These are phyloP conservation scores for Ganoderma meredithae DNA, from an alignment of 1,284 basidiomycete species.

Conservation along the genomic window DNA sequence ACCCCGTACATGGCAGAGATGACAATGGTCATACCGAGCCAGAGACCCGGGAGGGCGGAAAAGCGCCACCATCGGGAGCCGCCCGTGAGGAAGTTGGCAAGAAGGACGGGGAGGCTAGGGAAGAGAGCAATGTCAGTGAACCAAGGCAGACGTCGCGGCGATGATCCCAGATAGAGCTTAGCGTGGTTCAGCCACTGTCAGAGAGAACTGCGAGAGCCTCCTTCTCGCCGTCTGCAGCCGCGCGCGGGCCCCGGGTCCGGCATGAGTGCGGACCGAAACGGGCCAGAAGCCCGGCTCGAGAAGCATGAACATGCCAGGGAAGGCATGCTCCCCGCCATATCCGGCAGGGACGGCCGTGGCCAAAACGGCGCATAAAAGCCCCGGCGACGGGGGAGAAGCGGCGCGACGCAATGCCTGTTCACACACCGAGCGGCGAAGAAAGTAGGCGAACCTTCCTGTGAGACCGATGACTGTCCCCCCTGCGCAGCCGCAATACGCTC, in stretches of 20 bases:
- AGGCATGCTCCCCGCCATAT: conserved; percentile 21
- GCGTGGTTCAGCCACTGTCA: conserved; percentile 3
- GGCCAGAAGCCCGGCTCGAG: conserved; percentile 24
- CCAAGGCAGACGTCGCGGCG: background rate
- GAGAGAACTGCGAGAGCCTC: background rate
- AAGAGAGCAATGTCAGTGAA: conserved; percentile 43
- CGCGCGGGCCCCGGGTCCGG: conserved; percentile 11
- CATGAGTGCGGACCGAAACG: conserved; percentile 8
- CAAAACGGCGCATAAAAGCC: conserved; percentile 18
- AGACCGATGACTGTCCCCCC: conserved; percentile 56
- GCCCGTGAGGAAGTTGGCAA: conserved; percentile 53
- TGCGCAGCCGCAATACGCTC: conserved; percentile 72
- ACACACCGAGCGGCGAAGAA: conserved; percentile 21
- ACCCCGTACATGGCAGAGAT: conserved; percentile 71
- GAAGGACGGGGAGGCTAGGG: conserved; percentile 56
- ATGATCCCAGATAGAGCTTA: background rate
- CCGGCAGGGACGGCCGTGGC: conserved; percentile 5
- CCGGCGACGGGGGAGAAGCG: conserved; percentile 20
- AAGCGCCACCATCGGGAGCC: conserved; percentile 63
- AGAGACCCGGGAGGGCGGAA: conserved; percentile 70
- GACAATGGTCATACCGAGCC: conserved; percentile 71
- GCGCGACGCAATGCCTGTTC: conserved; percentile 21
- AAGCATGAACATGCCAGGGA: conserved; percentile 31
- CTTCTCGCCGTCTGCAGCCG: background rate
- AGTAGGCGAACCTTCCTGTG: conserved; percentile 37